Conservation (phyloP, 2,329 filamentous ascomycete genomes). For the Claviceps capensis region DNA sequence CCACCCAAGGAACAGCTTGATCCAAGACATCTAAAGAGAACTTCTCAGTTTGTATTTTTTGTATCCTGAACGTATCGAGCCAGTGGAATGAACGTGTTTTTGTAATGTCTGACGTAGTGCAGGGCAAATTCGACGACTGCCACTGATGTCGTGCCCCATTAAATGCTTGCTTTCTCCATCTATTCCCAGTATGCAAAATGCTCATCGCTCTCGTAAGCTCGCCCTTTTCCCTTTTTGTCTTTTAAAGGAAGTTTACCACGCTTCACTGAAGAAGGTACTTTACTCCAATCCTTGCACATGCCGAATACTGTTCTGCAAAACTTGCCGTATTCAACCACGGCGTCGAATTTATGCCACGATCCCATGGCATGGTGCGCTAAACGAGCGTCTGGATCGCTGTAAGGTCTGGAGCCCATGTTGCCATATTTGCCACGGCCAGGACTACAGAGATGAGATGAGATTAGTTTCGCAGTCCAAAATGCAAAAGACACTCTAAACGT, state of each 20-base stretch:
- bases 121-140: not conserved
- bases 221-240: not conserved
- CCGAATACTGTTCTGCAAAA: conserved; percentile 13
- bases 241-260: not conserved
- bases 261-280: conserved; percentile 5
- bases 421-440: conserved; percentile 12
- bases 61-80: too few species aligned
- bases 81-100: not conserved
- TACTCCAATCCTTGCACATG: conserved; percentile 11
- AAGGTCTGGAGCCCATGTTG: conserved; percentile 13
- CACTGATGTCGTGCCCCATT: not conserved
- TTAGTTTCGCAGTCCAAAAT: not conserved
- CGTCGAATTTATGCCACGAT: conserved; percentile 11
- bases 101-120: not conserved
- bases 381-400: conserved; percentile 10
- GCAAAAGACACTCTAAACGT: too few species aligned
- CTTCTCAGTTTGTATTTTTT: too few species aligned
- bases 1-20: too few species aligned
- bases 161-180: not conserved
- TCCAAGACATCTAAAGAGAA: too few species aligned
- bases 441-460: conserved; percentile 1
- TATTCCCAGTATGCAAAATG: not conserved
- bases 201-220: too few species aligned
- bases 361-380: conserved; percentile 12
- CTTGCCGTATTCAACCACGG: conserved; percentile 12